Base-by-base conservation (phyloP, 2,329 filamentous ascomycete genomes). In the Colletotrichum lentis region DNA sequence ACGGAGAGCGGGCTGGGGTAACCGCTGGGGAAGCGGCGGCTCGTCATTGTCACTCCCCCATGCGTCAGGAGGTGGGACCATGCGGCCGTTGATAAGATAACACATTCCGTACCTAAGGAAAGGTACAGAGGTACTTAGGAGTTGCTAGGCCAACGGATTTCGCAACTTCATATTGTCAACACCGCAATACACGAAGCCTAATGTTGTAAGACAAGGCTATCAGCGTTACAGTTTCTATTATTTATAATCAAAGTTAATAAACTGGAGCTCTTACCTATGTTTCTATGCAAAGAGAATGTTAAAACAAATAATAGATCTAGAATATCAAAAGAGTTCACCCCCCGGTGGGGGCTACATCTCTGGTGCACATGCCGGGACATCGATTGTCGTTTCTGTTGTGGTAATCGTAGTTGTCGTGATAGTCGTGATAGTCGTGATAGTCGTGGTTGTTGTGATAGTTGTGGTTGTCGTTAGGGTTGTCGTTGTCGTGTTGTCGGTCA, bases 21-120 rank as follows among this genome's bases (percentile, higher is more conserved):
- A 47, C 20, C 39, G 57, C 20, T 43, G 31, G 57, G 7, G 35
- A 35, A 43, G 12, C n/a, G 46, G 57, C 31, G 41, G 57, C 43
- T 60, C 57, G 57, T 60, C 57, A 60, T 60, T 41, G 57, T 39
- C 37, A 20, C 24, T 49, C 16, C 41, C 49, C 35, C 59, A 35
- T 62, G 59, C 35, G 53, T 39, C 27, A 46, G n/a, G 37, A 46
- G n/a, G 49, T 44, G 49, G 60, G 49, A 39, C 49, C 8, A 39
- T 57, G 57, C 57, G n/a, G 39, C 11, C 43, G 31, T 44, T 24
- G 60, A 62, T 62, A 62, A 62, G 60, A 56, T 62, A 62, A 43
- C 47, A 3, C 5, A 14, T 18, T 6, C n/a, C n/a, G n/a, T n/a
- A n/a, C n/a, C n/a, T n/a, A n/a, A 18, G 12, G 37, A 6, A 37